These are phyloP conservation scores for Cyclospora cayetanensis DNA, from an alignment of 169 alveolate genomes.

Conservation along the genomic window DNA sequence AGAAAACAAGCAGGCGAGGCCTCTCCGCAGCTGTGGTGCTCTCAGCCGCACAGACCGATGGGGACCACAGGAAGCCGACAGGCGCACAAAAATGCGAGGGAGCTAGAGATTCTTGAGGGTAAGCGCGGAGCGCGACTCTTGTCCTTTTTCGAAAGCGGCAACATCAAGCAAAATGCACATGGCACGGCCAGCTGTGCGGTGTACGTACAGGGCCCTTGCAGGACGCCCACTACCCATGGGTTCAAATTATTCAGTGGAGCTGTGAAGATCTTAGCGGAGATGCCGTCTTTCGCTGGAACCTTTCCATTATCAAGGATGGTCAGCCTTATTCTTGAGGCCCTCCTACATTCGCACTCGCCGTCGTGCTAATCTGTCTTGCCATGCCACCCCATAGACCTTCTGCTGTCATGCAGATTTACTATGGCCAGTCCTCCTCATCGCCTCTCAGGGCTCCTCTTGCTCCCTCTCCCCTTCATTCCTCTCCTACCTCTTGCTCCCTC, in stretches of 20 bases:
- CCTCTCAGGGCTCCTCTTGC: background rate
- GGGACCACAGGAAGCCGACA: background rate
- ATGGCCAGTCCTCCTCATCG: background rate
- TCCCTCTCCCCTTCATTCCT: background rate
- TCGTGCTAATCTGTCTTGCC: too few species aligned
- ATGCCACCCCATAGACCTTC: too few species aligned
- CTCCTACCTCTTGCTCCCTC: background rate
- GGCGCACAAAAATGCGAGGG: background rate
- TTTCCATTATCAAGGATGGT: conserved; percentile 65
- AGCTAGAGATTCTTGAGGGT: background rate
- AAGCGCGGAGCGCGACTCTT: too few species aligned
- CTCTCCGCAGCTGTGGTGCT: too few species aligned
- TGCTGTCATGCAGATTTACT: too few species aligned
- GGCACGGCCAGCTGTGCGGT: background rate
- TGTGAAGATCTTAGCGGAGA: conserved; percentile 69
- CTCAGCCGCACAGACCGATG: too few species aligned
- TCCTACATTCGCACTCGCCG: conserved; percentile 60
- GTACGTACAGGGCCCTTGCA: conserved; percentile 5
- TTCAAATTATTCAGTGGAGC: conserved; percentile 76
- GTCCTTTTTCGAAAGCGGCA: conserved; percentile 24
- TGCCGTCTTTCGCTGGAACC: conserved; percentile 73
- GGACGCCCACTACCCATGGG: conserved; percentile 74
- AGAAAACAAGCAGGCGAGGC: too few species aligned
- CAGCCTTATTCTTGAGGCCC: background rate
- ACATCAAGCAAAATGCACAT: background rate